These are phyloP conservation scores for Verticillium tricorpus DNA, from an alignment of 2,329 filamentous ascomycete species.

Conservation along the genomic window DNA sequence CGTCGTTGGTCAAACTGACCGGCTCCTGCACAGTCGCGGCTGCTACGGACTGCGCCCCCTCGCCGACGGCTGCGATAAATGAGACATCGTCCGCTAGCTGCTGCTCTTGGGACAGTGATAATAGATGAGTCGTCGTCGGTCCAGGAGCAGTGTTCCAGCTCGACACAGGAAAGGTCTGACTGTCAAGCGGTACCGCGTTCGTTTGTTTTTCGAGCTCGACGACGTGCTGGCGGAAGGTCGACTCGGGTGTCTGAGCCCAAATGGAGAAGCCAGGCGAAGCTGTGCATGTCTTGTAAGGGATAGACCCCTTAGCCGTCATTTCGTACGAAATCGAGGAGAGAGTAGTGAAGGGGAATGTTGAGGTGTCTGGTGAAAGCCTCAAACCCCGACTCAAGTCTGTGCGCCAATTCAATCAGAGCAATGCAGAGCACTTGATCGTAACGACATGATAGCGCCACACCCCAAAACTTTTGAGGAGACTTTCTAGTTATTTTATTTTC, in stretches of 20 bases:
- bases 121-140: not conserved
- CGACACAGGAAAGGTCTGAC: slow-evolving; percentile 4
- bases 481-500: too few species aligned
- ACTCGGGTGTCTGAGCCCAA: slow-evolving; percentile 8
- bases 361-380: not conserved
- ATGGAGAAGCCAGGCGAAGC: slow-evolving; percentile 8
- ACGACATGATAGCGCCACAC: too few species aligned
- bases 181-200: slow-evolving; percentile 10
- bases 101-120: slow-evolving; percentile 8
- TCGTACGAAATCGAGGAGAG: not conserved
- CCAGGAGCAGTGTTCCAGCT: not conserved
- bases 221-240: slow-evolving; percentile 7
- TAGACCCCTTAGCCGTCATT: not conserved
- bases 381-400: not conserved
- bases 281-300: slow-evolving; percentile 1
- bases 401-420: not conserved
- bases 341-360: not conserved
- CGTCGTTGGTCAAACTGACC: not conserved
- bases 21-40: slow-evolving; percentile 11
- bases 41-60: slow-evolving; percentile 13
- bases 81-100: slow-evolving; percentile 11
- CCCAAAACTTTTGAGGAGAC: too few species aligned
- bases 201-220: slow-evolving; percentile 10
- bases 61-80: slow-evolving; percentile 10
- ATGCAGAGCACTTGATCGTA: too few species aligned